These are phyloP conservation scores for Selaginella tamariscina DNA, from an alignment of 75 land plant genomes.

Conservation along the genomic window DNA sequence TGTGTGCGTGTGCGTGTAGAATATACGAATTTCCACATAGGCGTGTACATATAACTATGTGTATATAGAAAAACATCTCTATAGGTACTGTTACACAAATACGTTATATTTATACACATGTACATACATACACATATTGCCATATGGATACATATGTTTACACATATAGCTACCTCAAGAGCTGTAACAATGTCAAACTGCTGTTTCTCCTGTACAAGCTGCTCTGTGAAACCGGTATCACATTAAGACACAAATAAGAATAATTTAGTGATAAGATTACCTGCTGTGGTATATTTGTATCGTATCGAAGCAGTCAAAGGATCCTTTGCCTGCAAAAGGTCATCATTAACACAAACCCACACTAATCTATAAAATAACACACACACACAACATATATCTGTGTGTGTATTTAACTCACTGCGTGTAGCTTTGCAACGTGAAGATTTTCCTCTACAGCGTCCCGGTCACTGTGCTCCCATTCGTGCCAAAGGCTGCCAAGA, in stretches of 20 bases:
- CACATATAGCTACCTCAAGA: constrained; percentile 45
- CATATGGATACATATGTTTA: neutral
- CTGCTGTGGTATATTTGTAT: constrained; percentile 72
- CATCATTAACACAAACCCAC: neutral
- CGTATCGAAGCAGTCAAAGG: constrained; percentile 59
- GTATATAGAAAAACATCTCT: no score
- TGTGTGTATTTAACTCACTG: constrained; percentile 32
- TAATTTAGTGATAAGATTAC: constrained; percentile 22
- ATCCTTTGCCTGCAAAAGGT: constrained; percentile 44
- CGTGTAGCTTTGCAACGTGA: constrained; percentile 68
- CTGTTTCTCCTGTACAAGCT: constrained; percentile 52
- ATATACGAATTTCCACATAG: no score
- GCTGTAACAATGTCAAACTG: constrained; percentile 82
- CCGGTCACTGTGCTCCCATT: constrained; percentile 90
- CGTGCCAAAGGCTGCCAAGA: constrained; percentile 74
- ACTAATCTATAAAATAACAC: neutral
- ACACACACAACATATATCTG: neutral
- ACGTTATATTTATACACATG: no score
- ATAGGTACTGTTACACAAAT: no score
- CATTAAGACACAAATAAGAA: neutral
- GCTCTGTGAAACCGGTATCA: constrained; percentile 63
- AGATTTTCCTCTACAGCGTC: constrained; percentile 93
- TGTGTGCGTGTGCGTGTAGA: no score
- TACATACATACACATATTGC: no score
- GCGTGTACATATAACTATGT: no score